phyloP scores from a whole-genome alignment of 75 land plant species.

The Cupressus sempervirens region DNA sequence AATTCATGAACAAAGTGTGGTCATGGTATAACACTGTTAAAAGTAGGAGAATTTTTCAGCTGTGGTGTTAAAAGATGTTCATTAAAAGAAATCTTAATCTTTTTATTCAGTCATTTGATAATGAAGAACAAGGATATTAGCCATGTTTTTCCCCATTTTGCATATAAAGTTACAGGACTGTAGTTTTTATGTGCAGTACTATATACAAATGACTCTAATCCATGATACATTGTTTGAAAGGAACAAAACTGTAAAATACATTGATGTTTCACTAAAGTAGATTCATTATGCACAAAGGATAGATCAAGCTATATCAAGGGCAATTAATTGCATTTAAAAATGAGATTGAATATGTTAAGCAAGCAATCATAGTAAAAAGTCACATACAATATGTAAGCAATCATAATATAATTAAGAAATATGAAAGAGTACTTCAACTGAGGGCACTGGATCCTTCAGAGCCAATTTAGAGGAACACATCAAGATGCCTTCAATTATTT shows the following conservation, averaged over 20 bases:
- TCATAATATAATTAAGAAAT: not conserved
- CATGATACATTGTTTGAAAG: too few species aligned
- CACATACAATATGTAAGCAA: too few species aligned
- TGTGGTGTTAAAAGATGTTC: not conserved
- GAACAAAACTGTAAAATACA: too few species aligned
- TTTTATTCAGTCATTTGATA: not conserved
- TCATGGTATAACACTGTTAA: too few species aligned
- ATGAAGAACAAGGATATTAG: not conserved
- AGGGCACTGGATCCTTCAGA: not conserved
- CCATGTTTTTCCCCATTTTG: not conserved
- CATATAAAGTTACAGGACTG: too few species aligned
- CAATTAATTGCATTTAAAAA: not conserved
- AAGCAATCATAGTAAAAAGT: not conserved
- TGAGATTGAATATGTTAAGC: not conserved
- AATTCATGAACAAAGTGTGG: too few species aligned
- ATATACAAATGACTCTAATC: too few species aligned
- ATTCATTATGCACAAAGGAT: too few species aligned
- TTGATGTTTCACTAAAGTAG: too few species aligned
- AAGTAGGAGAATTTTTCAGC: not conserved
- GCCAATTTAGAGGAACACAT: too few species aligned
- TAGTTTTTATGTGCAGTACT: too few species aligned
- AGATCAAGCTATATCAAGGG: not conserved
- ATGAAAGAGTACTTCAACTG: not conserved
- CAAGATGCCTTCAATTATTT: too few species aligned
- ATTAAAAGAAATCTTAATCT: not conserved